Evolutionary conservation across 768 basidiomycete genomes (phyloP), one percentile per base, ranked within the genome.

Genomic region (Pulveroboletus ravenelii): DNA sequence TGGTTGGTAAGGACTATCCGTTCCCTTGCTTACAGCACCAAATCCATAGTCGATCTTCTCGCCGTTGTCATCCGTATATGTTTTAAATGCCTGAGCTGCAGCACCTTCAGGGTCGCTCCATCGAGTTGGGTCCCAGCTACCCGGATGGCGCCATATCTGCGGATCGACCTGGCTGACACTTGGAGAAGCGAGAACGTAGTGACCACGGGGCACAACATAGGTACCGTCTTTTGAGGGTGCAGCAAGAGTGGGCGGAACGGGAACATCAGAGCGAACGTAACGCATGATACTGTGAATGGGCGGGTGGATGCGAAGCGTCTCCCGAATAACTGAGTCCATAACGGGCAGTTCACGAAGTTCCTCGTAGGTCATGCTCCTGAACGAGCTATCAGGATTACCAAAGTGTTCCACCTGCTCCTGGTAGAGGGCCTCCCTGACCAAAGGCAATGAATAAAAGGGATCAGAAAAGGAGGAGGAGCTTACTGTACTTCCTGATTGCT

Each of bases 11-110:
- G 91, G 92, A 59, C 87, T 90, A 50, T 94, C 90, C 6, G 94
- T 97, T 44, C 94, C 94, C 73, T 97, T 97, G 74, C 87, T 90
- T 45, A 99, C 89, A 53, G 85, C 81, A 47, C 96, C 96, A 68
- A 91, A 99, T 2, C 96, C 96, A 62, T 87, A 99, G 69, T 99
- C 96, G 53, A 98, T 75, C 74, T 93, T 93, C 69, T 95, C 91
- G 50, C 90, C 87, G 30, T 70, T 68, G 59, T 84, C 84, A 59
- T 89, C 89, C 36, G 72, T 69, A 62, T 96, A 93, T 56, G 78
- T 76, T 61, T 81, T 82, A 61, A 81, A 81, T 14, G 92, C 92
- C 64, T 83, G 77, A 23, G 84, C 84, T 4, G 90, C 92, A 37
- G 87, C 78, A 61, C 91, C 93, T 51, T 87, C 81, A 18, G 82